phyloP scores from a whole-genome alignment of 2,329 filamentous ascomycete genomes.

The Fusarium euwallaceae region DNA sequence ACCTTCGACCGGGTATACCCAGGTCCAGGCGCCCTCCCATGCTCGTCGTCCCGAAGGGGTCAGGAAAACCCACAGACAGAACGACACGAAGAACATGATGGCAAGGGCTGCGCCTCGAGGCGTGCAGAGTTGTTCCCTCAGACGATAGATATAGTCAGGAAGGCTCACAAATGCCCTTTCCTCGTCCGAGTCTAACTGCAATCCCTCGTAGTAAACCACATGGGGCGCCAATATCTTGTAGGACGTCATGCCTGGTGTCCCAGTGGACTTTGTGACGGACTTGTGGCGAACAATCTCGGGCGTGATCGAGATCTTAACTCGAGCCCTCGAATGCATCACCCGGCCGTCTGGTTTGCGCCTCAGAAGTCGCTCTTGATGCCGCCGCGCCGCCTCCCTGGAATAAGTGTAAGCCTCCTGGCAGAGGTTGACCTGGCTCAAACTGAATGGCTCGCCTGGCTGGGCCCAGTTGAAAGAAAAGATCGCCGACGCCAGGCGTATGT shows the following conservation, averaged over 20 bases:
- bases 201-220: constrained; percentile 49
- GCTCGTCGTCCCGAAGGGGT: constrained; percentile 16
- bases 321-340: constrained; percentile 25
- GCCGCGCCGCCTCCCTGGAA: constrained; percentile 24
- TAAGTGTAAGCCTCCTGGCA: constrained; percentile 30
- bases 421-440: constrained; percentile 39
- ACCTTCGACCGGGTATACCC: background rate
- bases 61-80: constrained; percentile 13
- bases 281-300: constrained; percentile 45
- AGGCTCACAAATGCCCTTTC: constrained; percentile 30
- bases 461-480: constrained; percentile 47
- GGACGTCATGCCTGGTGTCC: constrained; percentile 25
- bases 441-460: constrained; percentile 46
- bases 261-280: constrained; percentile 11
- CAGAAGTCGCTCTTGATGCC: constrained; percentile 7
- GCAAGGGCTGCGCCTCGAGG: constrained; percentile 25
- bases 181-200: constrained; percentile 40
- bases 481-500: constrained; percentile 42
- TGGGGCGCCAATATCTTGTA: constrained; percentile 45
- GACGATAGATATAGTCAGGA: constrained; percentile 35
- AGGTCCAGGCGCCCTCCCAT: constrained; percentile 12
- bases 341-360: background rate
- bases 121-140: constrained; percentile 24
- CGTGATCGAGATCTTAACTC: constrained; percentile 51
- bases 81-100: constrained; percentile 22